Evolutionary conservation across 208 protist species (phyloP), one percentile per base, ranked within the genome.

Genomic region (Novymonas esmeraldas): DNA sequence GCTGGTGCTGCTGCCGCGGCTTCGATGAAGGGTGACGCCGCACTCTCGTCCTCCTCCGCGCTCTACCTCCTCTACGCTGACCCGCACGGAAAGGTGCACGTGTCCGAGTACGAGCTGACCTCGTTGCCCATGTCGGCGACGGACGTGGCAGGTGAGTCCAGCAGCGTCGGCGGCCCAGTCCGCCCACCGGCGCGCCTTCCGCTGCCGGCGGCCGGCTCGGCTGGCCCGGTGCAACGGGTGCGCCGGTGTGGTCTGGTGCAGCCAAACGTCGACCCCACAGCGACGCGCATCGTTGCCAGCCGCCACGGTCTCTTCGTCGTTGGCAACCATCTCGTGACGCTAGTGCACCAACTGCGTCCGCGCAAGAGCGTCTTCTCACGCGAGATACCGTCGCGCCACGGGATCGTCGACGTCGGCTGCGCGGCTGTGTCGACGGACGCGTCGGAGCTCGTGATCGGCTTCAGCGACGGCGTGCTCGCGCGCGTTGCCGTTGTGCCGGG

Each of bases 41-140:
- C 39, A 1, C 13, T 20, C 29, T 38, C 77, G 36, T 54, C 31
- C 6, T 9, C 22, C 24, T 57, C n/a, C n/a, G n/a, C 67, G 2
- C 50, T 94, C 1, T 86, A 81, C 64, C 72, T 94, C 28, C 82
- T 95, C 42, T 93, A 82, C 64, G 65, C 77, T 11, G 90, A 95
- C 63, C 71, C 54, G 1, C 81, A 76, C 63, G 78, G 74, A 36
- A 79, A 81, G 58, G 75, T 78, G 20, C 87, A 95, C 70, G 75
- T 95, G 0, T 85, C 87, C 9, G 71, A 79, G 56, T 94, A 95
- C 54, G 61, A 68, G 41, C 5, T 74, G 24, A 14, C 49, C 16
- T 28, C 38, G 1, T 29, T 14, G 24, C 24, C 46, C 26, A 26
- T 28, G 26, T n/a, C 41, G 2, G 66, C 31, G 36, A n/a, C 20